Base-by-base conservation (phyloP, 2,329 filamentous ascomycete genomes). In the Colletotrichum trifolii region DNA sequence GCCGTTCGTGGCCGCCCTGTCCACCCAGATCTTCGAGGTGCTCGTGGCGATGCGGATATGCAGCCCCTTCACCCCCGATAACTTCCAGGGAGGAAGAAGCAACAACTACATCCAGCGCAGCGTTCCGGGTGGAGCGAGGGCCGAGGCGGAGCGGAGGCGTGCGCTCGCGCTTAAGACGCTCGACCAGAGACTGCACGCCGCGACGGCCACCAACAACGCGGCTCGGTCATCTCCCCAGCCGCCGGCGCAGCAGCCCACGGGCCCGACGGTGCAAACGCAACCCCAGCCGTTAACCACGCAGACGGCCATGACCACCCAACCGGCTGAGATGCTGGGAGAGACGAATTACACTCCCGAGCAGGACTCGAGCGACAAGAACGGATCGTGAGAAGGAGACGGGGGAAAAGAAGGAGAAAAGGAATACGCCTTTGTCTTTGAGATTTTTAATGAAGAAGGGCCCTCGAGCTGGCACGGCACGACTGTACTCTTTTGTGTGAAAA, bases 131-230 rank as follows among this genome's bases (percentile, higher is more conserved):
- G 88, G 89, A 55, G 92, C 94, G 54, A 89, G 94, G 64, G 95
- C 96, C 54, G 96, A 98, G 78, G 95, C 95, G 1, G 96, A 98
- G 81, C 84, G 96, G 69, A 87, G 96, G 75, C 87, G 96, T 69
- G 94, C 94, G 0, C 81, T 99, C 69, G 96, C 96, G 1, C 83
- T 99, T 60, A 95, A 95, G 75, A 95, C 94, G 4, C 81, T 99
- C 59, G 96, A 99, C 77, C 94, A 98, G 79, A 86, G 96, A 69
- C 82, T 99, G 56, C 92, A 96, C 76, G 91, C 93, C n/a, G 93
- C 94, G 4, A 90, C 91, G 13, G 83, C 83, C 39, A 25, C 25
- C 25, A 85, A 78, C 64, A 79, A 81, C 35, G 74, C 83, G 46
- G 15, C 57, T 11, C 77, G 78, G 64, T 70, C 75, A 62, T 70